Evolutionary conservation across 2,329 filamentous ascomycete species (phyloP), one percentile per base, ranked within the genome.

Genomic region (Fusarium globosum): DNA sequence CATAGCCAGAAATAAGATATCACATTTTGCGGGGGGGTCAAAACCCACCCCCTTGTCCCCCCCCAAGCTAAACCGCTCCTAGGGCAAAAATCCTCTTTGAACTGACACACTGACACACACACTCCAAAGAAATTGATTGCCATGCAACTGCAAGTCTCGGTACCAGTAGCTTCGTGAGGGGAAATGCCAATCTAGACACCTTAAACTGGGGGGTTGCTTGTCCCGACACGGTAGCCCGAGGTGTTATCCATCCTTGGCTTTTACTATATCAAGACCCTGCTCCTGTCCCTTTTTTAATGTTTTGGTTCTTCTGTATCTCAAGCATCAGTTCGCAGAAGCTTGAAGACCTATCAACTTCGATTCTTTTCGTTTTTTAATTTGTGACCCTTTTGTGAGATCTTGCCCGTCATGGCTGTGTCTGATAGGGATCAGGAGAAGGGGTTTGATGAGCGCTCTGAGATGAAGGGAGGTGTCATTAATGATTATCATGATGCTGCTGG

Each of bases 151-250:
- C 68, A 46, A 42, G 62, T 42, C 41, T 42, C 39, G 38, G 38
- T 33, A 38, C 15, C 21, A 41, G 63, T 28, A 36, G 36, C 21
- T 30, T 63, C 55, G 71, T 77, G 75, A 77, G 75, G 75, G 75
- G 75, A 66, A 74, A 58, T 20, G 30, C 45, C 16, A 67, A 43
- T 28, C 28, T 48, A 46, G 30, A 66, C 39, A 61, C 63, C 55
- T 64, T 41, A 39, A 57, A 64, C 65, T 62, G 33, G 60, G 74
- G 56, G 64, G 64, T 45, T 65, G 36, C 61, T 68, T 61, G 55
- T 74, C 72, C 72, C 64, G 72, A 74, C 63, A 61, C 43, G 72
- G 71, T 72, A 74, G 73, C 69, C 75, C 73, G 75, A 75, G 72
- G 72, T 69, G 68, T 69, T 69, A 59, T 71, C 63, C 53, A 62